Evolutionary conservation across 2,329 filamentous ascomycete genomes (phyloP).

Genomic region (Lachnellula subtilissima): DNA sequence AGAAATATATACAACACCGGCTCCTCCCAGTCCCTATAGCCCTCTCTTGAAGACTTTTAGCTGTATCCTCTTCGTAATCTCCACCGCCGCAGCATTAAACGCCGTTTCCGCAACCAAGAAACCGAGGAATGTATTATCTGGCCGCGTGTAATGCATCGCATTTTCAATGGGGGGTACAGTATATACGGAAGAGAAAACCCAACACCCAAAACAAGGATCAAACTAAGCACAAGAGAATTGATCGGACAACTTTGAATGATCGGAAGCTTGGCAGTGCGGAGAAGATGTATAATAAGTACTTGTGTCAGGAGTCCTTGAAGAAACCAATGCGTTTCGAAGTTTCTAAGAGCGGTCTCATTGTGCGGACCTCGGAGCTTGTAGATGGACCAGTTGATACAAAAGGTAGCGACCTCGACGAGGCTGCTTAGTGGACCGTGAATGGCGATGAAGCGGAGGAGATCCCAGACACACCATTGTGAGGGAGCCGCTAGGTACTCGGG

Average conservation of each 20-base stretch:
- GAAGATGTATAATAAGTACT: slow-evolving; percentile 4
- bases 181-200: slow-evolving; percentile 1
- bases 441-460: slow-evolving; percentile 5
- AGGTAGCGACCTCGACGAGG: slow-evolving; percentile 5
- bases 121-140: slow-evolving; percentile 1
- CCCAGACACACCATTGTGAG: background rate
- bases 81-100: background rate
- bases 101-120: background rate
- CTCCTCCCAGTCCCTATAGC: background rate
- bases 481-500: slow-evolving; percentile 2
- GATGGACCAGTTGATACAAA: slow-evolving; percentile 6
- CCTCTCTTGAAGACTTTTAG: slow-evolving; percentile 6
- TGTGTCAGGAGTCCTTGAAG: slow-evolving; percentile 7
- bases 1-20: too few species aligned
- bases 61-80: slow-evolving; percentile 5
- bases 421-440: slow-evolving; percentile 4
- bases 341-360: background rate
- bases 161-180: background rate
- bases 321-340: slow-evolving; percentile 7
- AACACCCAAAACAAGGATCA: background rate
- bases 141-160: background rate
- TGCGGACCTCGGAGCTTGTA: background rate
- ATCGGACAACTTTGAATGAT: background rate
- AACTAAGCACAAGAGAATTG: background rate
- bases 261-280: slow-evolving; percentile 7